Evolutionary conservation across 129 eudicot genomes (phyloP).

Genomic region (Helianthus tuberosus): DNA sequence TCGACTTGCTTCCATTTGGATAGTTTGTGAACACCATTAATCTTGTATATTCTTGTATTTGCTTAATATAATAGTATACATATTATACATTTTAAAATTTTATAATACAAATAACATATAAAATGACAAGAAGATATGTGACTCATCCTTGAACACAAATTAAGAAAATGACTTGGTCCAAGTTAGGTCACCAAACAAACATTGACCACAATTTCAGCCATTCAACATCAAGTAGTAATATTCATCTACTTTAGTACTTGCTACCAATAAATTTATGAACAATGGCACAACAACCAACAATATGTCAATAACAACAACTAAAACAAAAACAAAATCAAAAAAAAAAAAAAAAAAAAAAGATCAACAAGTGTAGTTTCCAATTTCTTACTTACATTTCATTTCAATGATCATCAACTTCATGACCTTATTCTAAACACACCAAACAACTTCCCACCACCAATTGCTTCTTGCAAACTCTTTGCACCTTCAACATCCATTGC

Average conservation of each 20-base stretch:
- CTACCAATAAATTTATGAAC: conserved; percentile 39
- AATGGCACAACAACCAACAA: conserved; percentile 32
- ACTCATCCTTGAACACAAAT: conserved; percentile 6
- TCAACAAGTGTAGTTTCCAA: conserved; percentile 13
- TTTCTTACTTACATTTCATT: conserved; percentile 12
- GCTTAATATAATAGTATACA: too few relatives aligned
- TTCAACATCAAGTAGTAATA: conserved; percentile 33
- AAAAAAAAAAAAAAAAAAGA: too few relatives aligned
- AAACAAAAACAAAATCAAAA: background rate
- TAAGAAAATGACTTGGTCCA: conserved; percentile 29
- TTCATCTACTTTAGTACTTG: conserved; percentile 36
- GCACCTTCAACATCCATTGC: conserved; percentile 71
- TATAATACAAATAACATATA: background rate
- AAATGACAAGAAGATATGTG: conserved; percentile 4
- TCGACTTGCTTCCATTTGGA: too few relatives aligned
- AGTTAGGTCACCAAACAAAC: conserved; percentile 49
- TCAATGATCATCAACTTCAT: conserved; percentile 18
- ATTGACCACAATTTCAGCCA: conserved; percentile 30
- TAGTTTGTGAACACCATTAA: too few relatives aligned
- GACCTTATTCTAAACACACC: conserved; percentile 56
- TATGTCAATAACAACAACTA: background rate
- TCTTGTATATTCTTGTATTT: too few relatives aligned
- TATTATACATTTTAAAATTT: too few relatives aligned
- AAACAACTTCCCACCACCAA: conserved; percentile 63
- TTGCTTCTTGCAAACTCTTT: conserved; percentile 58